Base-by-base conservation (phyloP, 805 yeast genomes). In the Barnettozyma siamensis region DNA sequence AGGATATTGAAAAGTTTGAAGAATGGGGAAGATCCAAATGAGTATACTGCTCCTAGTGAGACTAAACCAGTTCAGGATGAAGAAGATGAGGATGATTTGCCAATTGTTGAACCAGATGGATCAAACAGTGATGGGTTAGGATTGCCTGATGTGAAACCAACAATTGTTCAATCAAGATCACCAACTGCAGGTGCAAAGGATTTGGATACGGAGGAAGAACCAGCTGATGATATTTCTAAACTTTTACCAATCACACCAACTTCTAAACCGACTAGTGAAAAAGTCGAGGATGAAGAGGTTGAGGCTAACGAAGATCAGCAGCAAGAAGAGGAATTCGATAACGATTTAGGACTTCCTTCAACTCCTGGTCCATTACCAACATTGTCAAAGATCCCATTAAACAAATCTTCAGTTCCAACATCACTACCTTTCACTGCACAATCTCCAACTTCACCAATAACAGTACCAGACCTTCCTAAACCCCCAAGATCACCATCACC, bases 11-110 rank as follows among this genome's bases (percentile, higher is more conserved):
- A 67, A 46, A 68, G 76, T 0, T 50, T 67, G 30, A 72, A 66
- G 44, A 56, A 57, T 7, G 79, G 78, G 1, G 69, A 70, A 29
- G 78, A 80, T 51, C 85, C 85, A 5, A 76, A 82, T 58, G 78
- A 70, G 32, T 66, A 69, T 50, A 66, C 67, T 33, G 63, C 70
- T 1, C 72, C 72, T 2, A 26, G 31, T 17, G 35, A 27, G 17
- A 20, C 36, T 18, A 43, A 38, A 15, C 41, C 28, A 17, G 40
- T 33, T 7, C 31, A 33, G 5, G 31, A 18, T 15, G 15, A 31
- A 26, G 31, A 32, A 27, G 44, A 43, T 15, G 39, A 42, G 17
- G 38, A 34, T 19, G 15, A 21, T 23, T 8, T 31, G 11, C 41
- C 35, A 28, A 17, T 36, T 11, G 35, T 40, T 3, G 40, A 41